Conservation (phyloP, 108 stramenopile species). For the Stephanodiscus minutulus region DNA sequence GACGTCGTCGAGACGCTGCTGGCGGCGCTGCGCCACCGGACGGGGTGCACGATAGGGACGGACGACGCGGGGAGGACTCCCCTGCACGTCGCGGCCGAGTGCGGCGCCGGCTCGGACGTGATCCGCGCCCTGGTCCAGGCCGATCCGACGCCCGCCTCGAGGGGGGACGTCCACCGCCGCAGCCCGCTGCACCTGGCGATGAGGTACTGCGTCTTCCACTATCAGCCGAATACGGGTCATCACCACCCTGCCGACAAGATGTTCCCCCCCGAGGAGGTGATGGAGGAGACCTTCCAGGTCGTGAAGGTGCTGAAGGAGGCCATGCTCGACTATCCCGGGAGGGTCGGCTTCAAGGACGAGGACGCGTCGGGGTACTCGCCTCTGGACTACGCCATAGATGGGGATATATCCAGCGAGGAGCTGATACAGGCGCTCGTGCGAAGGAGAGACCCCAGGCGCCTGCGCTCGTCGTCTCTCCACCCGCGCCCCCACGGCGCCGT, state of each 20-base stretch:
- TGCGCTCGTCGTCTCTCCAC: not conserved
- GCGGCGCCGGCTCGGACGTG: constrained; percentile 16
- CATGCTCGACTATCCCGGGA: constrained; percentile 41
- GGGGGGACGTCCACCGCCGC: constrained; percentile 27
- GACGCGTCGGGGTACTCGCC: constrained; percentile 34
- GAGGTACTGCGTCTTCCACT: constrained; percentile 2
- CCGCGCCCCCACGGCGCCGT: not conserved
- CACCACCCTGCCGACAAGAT: not conserved
- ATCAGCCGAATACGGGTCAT: not conserved
- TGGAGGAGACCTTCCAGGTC: constrained; percentile 7
- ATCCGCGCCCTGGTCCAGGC: constrained; percentile 34
- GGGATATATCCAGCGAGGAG: constrained; percentile 6
- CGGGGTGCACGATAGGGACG: constrained; percentile 21
- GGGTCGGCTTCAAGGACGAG: constrained; percentile 43
- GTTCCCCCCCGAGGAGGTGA: constrained; percentile 4
- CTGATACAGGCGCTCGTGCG: constrained; percentile 23
- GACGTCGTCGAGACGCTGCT: constrained; percentile 41
- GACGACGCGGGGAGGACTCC: constrained; percentile 32
- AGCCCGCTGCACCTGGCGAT: constrained; percentile 40
- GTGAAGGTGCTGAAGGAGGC: constrained; percentile 31
- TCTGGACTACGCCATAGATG: constrained; percentile 44
- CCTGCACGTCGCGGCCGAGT: constrained; percentile 46
- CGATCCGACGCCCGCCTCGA: constrained; percentile 32
- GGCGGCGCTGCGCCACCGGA: constrained; percentile 13
- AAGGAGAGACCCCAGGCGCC: constrained; percentile 8